phyloP scores from a whole-genome alignment of 805 yeast genomes.

The Lachancea fermentati region DNA sequence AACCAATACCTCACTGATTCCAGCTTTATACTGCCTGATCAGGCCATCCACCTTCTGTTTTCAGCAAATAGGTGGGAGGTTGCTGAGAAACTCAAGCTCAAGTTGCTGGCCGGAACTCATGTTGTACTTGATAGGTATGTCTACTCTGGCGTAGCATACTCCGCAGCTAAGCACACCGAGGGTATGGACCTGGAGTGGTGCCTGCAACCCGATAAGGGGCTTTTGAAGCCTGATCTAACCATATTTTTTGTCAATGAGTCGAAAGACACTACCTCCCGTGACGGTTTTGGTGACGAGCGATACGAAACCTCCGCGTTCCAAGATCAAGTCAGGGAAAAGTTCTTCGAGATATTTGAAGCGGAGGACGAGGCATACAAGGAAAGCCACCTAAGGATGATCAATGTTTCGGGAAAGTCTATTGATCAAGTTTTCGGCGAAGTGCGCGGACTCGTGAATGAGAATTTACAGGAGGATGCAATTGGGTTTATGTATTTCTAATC shows the following conservation, averaged over 20 bases:
- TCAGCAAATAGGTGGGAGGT: constrained; percentile 95
- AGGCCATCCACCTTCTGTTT: constrained; percentile 80
- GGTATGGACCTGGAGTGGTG: constrained; percentile 75
- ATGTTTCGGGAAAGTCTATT: constrained; percentile 54
- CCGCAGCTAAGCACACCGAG: constrained; percentile 58
- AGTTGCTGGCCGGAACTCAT: constrained; percentile 42
- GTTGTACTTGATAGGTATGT: constrained; percentile 82
- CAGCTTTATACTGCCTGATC: constrained; percentile 52
- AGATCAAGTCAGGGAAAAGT: constrained; percentile 56
- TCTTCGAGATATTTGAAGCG: constrained; percentile 41
- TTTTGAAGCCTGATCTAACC: constrained; percentile 82
- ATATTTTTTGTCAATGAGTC: constrained; percentile 59
- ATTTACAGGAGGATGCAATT: constrained; percentile 4
- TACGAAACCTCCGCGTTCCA: constrained; percentile 79
- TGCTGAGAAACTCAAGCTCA: constrained; percentile 39
- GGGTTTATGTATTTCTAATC: constrained; percentile 32
- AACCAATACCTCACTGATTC: constrained; percentile 60
- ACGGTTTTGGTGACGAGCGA: constrained; percentile 91
- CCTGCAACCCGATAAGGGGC: constrained; percentile 69
- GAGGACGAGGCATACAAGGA: constrained; percentile 19
- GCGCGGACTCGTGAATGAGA: constrained; percentile 32
- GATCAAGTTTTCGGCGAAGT: constrained; percentile 49
- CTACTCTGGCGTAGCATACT: constrained; percentile 90
- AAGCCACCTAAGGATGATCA: constrained; percentile 41
- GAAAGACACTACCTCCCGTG: constrained; percentile 41